Percentiles rank a stretch among this genome's conserved stretches.
Evolutionary conservation across 805 yeast genomes (phyloP).

Genomic region (Ogataea kodamae): DNA sequence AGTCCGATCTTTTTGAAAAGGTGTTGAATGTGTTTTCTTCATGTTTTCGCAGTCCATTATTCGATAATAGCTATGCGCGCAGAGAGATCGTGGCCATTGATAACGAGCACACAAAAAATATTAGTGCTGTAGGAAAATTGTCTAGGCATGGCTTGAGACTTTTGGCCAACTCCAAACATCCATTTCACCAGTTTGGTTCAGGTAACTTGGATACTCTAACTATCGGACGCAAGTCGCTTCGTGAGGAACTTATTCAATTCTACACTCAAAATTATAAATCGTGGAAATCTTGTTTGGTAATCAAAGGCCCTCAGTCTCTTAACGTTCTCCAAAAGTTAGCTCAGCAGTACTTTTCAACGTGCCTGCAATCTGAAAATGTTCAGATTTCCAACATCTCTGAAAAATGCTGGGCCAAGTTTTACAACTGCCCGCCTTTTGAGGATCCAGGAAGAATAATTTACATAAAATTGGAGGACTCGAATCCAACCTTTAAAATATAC

Average conservation of each 20-base stretch:
- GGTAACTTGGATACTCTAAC: constrained; percentile 54
- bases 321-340: constrained; percentile 54
- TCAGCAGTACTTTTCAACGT: constrained; percentile 35
- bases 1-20: constrained; percentile 40
- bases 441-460: constrained; percentile 31
- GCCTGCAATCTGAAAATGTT: constrained; percentile 2
- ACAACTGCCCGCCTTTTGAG: constrained; percentile 26
- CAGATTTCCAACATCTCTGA: constrained; percentile 8
- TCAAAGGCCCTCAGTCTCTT: constrained; percentile 65
- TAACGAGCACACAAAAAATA: constrained; percentile 63
- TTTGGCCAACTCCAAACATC: constrained; percentile 45
- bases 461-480: constrained; percentile 32
- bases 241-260: constrained; percentile 36
- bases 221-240: constrained; percentile 37
- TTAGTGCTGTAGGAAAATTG: constrained; percentile 40
- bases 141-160: constrained; percentile 58
- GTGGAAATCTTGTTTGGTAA: constrained; percentile 51
- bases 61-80: constrained; percentile 39
- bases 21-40: constrained; percentile 48
- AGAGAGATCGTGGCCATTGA: constrained; percentile 60
- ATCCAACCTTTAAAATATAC: constrained; percentile 40
- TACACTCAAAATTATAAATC: constrained; percentile 42
- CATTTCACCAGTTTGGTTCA: constrained; percentile 61
- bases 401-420: constrained; percentile 22
- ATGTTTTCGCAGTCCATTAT: constrained; percentile 48